Evolutionary conservation across 495 filamentous ascomycete species (phyloP).

Genomic region (Aspergillus cristatus): DNA sequence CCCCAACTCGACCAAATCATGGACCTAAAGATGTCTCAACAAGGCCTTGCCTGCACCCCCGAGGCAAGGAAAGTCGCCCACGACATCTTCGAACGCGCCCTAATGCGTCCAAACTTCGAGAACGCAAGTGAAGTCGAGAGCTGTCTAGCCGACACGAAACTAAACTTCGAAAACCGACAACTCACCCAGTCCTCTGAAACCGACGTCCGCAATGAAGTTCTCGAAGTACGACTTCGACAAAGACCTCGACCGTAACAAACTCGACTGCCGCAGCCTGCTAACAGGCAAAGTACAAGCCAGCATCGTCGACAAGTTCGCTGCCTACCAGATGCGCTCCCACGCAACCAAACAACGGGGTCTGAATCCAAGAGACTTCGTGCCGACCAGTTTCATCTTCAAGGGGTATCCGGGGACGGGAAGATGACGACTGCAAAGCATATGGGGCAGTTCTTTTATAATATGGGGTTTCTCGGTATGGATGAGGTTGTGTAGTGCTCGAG

Average conservation of each 20-base stretch:
- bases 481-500: constrained; percentile 30
- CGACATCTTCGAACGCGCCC: neutral
- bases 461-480: constrained; percentile 26
- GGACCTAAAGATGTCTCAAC: neutral
- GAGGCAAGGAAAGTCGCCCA: neutral
- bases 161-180: neutral
- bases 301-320: neutral
- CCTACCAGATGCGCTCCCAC: neutral
- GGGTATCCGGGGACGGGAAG: constrained; percentile 33
- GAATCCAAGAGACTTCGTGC: neutral
- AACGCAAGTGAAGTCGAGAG: neutral
- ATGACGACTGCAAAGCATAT: constrained; percentile 32
- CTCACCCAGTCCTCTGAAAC: too few relatives aligned
- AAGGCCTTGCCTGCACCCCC: constrained; percentile 44
- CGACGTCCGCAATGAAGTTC: neutral
- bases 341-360: neutral
- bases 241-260: neutral
- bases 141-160: neutral
- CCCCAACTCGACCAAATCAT: constrained; percentile 44
- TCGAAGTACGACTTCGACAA: neutral
- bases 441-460: constrained; percentile 11
- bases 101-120: neutral
- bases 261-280: neutral
- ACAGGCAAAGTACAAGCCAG: neutral
- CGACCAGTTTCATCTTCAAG: neutral